Percentiles rank a stretch among this genome's conserved stretches.
phyloP scores from a whole-genome alignment of 495 filamentous ascomycete genomes.

The Darksidea phi region DNA sequence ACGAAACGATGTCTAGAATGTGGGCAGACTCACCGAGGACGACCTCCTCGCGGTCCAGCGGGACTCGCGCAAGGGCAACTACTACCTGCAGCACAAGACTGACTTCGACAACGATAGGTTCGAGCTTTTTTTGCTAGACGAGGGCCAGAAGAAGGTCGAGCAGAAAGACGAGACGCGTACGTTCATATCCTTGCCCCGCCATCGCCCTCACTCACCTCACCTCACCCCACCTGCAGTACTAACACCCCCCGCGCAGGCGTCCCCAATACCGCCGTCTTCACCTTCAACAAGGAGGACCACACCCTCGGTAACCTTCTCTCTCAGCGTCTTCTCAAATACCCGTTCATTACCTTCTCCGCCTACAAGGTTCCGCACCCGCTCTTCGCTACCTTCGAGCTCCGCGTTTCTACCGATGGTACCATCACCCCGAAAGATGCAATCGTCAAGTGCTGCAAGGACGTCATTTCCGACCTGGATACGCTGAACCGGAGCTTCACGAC shows the following conservation, averaged over 20 bases:
- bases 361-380: constrained; percentile 85
- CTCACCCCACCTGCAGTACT: constrained; percentile 10
- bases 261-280: constrained; percentile 83
- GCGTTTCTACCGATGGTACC: constrained; percentile 87
- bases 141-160: constrained; percentile 89
- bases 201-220: constrained; percentile 1
- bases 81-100: neutral
- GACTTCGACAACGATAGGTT: constrained; percentile 56
- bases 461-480: constrained; percentile 73
- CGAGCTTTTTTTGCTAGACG: constrained; percentile 81
- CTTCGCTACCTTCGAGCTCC: constrained; percentile 78
- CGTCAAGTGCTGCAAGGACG: constrained; percentile 69
- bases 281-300: constrained; percentile 95
- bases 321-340: constrained; percentile 72
- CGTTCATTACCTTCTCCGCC: constrained; percentile 77
- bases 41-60: neutral
- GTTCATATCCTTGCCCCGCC: constrained; percentile 37
- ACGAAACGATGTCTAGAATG: neutral
- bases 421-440: constrained; percentile 84
- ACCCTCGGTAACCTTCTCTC: constrained; percentile 88
- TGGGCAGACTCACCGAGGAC: neutral
- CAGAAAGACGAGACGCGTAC: constrained; percentile 82
- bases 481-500: constrained; percentile 88
- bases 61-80: neutral
- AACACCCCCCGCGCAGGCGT: constrained; percentile 56